Conservation (phyloP, 192 early-diverging fungal species). For the Hyaloraphidium curvatum region DNA sequence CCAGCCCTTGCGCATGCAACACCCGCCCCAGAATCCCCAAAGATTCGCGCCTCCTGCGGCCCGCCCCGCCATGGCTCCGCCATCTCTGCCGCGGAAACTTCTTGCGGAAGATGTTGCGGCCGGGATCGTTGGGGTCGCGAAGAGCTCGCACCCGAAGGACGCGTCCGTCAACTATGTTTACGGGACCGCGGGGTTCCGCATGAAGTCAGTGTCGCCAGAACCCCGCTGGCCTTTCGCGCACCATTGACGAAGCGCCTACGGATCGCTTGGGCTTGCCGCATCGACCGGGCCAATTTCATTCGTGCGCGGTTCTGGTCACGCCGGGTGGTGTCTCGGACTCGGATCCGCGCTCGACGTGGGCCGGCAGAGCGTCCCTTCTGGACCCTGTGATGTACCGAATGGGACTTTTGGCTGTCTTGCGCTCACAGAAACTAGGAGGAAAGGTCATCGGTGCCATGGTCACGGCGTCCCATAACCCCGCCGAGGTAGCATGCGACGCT, state of each 20-base stretch:
- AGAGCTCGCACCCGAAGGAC: no score
- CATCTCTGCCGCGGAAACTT: no score
- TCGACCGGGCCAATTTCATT: neutral
- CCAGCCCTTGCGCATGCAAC: no score
- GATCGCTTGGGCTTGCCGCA: neutral
- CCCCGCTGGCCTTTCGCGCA: neutral
- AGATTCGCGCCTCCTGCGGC: no score
- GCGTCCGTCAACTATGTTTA: no score
- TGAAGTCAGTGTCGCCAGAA: constrained; percentile 40
- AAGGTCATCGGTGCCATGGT: constrained; percentile 89
- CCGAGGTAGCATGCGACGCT: constrained; percentile 29
- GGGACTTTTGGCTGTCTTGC: constrained; percentile 74
- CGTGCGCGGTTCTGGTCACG: neutral
- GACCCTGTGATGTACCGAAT: constrained; percentile 86
- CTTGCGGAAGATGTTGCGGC: no score
- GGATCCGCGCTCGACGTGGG: neutral
- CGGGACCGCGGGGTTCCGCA: constrained; percentile 96
- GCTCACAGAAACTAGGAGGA: constrained; percentile 71
- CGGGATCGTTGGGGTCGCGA: no score
- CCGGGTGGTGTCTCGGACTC: neutral
- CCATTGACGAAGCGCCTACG: neutral
- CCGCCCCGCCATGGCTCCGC: no score
- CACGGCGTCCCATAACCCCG: constrained; percentile 97
- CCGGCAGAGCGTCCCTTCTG: constrained; percentile 53
- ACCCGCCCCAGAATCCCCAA: no score